Conservation (phyloP, 768 basidiomycete species). For the Calocybe gangraenosa region DNA sequence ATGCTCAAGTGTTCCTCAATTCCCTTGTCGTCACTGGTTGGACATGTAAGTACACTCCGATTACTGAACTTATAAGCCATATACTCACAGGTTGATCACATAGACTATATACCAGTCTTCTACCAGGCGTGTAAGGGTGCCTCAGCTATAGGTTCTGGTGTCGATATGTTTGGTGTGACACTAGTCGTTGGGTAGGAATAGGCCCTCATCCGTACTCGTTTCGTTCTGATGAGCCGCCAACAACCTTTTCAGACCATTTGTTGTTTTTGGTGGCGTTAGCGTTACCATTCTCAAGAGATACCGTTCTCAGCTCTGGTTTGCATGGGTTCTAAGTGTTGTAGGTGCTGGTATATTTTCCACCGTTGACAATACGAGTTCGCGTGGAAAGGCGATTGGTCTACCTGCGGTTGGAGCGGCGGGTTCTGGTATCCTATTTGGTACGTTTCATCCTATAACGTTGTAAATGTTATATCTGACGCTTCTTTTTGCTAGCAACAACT, state of each 20-base stretch:
- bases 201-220: not conserved
- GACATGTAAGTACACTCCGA: too few relatives aligned
- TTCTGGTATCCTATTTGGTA: not conserved
- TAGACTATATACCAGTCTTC: slow-evolving; percentile 5
- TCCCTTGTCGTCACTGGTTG: too few relatives aligned
- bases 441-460: not conserved
- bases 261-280: not conserved
- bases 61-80: not conserved
- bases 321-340: not conserved
- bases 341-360: not conserved
- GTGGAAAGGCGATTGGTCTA: too few relatives aligned
- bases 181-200: not conserved
- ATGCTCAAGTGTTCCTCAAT: too few relatives aligned
- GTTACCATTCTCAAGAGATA: not conserved
- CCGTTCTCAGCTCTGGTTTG: not conserved
- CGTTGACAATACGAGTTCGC: not conserved
- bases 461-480: not conserved
- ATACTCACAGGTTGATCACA: not conserved
- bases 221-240: not conserved
- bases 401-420: not conserved
- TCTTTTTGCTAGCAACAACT: not conserved
- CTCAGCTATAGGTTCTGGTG: not conserved
- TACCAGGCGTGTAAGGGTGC: slow-evolving; percentile 2
- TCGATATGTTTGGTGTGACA: not conserved
- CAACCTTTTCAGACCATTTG: not conserved